Evolutionary conservation across 2,329 filamentous ascomycete species (phyloP), one percentile per base, ranked within the genome.

Genomic region (Cadophora sp.): DNA sequence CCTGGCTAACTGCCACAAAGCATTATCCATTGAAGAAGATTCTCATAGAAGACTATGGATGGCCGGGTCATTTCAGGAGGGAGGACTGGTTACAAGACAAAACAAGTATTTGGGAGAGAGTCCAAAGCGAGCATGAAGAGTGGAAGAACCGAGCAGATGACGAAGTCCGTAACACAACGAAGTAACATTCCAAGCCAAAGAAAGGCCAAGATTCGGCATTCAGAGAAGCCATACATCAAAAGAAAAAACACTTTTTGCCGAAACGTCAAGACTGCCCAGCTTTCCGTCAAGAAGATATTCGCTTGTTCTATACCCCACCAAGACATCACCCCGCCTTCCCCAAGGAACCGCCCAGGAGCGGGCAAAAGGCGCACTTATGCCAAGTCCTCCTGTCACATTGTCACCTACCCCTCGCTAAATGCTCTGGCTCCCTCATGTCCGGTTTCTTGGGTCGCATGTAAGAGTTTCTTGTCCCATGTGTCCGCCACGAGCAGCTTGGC

Each of bases 291-390:
- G 36, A 39, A 8, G 22, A 16, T 27, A 51, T 30, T 48, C 22
- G 22, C 48, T 51, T 30, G 22, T 24, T 24, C 24, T 27, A 16
- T 51, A 27, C 6, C 22, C 47, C 22, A 24, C 55, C 36, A 58
- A 58, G 55, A 41, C 55, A 24, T 36, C 36, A 58, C 55, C 55
- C 55, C 55, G 55, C 55, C 20, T 24, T 24, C 20, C 33, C 41
- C 55, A 39, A 24, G 55, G 20, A 58, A 14, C n/a, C 24, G 55
- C 55, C 55, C 36, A 43, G 36, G 55, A 58, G 22, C 36, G n/a
- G 36, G 55, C 36, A 58, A 39, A 58, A 24, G 55, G 33, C 36
- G 33, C 36, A 13, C n/a, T 41, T 13, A 58, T 24, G 55, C 33
- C 36, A 11, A 43, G 55, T 30, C 36, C 36, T 30, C 36, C 36